Conservation (phyloP, 352 stramenopile species). For the Blastocystis sp. region DNA sequence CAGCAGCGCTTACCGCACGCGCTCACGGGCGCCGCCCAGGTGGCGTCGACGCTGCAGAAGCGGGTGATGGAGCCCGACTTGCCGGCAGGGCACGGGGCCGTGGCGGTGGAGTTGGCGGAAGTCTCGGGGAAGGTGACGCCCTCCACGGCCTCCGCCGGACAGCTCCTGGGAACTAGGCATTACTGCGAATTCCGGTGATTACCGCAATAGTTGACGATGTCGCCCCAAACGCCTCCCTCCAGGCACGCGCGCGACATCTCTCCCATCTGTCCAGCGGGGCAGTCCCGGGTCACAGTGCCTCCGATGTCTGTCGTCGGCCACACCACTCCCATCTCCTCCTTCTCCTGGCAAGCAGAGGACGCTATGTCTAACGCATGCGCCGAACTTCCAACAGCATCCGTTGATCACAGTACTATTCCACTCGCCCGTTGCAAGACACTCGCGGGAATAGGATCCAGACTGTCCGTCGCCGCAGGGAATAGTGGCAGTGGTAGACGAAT, state of each 20-base stretch:
- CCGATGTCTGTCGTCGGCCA: not conserved
- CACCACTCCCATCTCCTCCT: not conserved
- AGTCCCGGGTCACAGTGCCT: not conserved
- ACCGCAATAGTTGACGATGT: not conserved
- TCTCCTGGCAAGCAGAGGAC: not conserved
- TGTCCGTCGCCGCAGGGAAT: not conserved
- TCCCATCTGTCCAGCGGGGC: not conserved
- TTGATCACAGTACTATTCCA: not conserved
- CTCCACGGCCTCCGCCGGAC: not conserved
- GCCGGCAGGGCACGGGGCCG: not conserved
- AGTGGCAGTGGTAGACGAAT: not conserved
- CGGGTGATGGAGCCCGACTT: not conserved
- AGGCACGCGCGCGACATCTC: not conserved
- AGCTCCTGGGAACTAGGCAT: not conserved
- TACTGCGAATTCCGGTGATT: not conserved
- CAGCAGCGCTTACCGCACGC: conserved; percentile 1
- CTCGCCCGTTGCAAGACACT: not conserved
- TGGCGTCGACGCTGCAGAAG: not conserved
- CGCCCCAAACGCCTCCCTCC: not conserved
- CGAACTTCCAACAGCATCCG: not conserved
- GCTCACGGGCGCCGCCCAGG: not conserved
- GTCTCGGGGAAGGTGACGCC: conserved; percentile 46
- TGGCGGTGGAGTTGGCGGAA: not conserved
- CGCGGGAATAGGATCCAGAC: not conserved
- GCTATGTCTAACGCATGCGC: not conserved